phyloP scores from a whole-genome alignment of 2,329 filamentous ascomycete species.

The Pestalotiopsis fici region DNA sequence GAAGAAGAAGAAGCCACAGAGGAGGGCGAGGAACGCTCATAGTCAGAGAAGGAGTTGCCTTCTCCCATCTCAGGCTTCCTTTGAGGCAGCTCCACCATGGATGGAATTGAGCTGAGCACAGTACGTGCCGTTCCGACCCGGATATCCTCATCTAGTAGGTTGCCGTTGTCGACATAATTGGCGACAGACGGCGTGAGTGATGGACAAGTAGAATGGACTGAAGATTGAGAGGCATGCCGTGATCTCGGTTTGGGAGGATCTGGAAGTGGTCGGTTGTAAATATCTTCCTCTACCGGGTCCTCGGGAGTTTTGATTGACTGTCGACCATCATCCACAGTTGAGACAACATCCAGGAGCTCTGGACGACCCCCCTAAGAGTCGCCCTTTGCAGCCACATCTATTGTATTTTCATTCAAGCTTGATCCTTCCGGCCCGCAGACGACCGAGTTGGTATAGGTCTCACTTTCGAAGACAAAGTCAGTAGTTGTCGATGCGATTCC shows the following conservation, averaged over 20 bases:
- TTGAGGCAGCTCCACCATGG: conserved; percentile 26
- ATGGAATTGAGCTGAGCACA: conserved; percentile 25
- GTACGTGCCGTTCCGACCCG: conserved; percentile 26
- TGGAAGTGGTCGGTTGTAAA: conserved; percentile 26
- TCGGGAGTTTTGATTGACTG: conserved; percentile 5
- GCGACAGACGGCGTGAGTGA: conserved; percentile 32
- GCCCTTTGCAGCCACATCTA: conserved; percentile 4
- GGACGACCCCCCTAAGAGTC: conserved; percentile 19
- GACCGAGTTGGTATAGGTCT: conserved; percentile 13
- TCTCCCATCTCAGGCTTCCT: conserved; percentile 16
- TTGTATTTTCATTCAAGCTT: background rate
- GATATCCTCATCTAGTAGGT: conserved; percentile 31
- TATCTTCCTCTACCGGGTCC: conserved; percentile 7
- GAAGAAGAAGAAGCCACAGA: conserved; percentile 23
- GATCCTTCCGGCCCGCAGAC: conserved; percentile 11
- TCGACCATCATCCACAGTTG: background rate
- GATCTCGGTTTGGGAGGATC: conserved; percentile 23
- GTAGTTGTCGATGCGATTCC: background rate
- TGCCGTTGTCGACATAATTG: conserved; percentile 30
- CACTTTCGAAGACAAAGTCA: conserved; percentile 17
- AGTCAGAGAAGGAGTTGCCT: conserved; percentile 27
- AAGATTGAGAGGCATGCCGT: conserved; percentile 25
- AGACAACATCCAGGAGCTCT: conserved; percentile 10
- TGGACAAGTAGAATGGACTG: conserved; percentile 28
- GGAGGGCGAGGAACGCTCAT: conserved; percentile 25